These are phyloP conservation scores for Pueraria montana DNA, from an alignment of 306 rosid genomes.

Conservation along the genomic window DNA sequence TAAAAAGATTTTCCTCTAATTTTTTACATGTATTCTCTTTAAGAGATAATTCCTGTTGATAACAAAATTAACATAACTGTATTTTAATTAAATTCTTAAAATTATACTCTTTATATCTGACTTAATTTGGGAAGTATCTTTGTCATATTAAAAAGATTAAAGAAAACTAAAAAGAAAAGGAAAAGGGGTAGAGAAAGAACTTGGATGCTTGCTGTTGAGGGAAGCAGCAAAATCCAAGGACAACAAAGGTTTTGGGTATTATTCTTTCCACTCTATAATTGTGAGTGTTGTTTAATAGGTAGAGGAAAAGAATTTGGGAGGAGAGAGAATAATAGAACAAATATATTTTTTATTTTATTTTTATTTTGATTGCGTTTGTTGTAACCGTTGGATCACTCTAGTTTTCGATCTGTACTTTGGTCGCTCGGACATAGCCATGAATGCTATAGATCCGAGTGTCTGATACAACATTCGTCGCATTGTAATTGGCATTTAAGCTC, in stretches of 20 bases:
- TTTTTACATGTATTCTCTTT: too few relatives aligned
- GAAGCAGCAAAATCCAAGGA: conserved; percentile 64
- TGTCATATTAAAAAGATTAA: neutral
- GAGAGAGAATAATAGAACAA: conserved; percentile 55
- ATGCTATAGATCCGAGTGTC: conserved; percentile 75
- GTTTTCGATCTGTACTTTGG: conserved; percentile 62
- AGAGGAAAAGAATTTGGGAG: neutral
- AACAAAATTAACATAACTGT: neutral
- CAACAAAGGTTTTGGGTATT: conserved; percentile 42
- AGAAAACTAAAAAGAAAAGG: neutral
- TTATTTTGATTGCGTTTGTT: conserved; percentile 36
- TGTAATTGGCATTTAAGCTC: conserved; percentile 49
- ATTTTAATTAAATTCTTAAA: neutral
- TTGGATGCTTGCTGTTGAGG: conserved; percentile 64
- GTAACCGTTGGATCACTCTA: conserved; percentile 60
- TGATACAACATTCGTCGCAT: conserved; percentile 54
- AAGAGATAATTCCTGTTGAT: too few relatives aligned
- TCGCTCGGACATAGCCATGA: conserved; percentile 50
- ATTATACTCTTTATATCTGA: neutral
- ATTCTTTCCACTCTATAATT: conserved; percentile 51
- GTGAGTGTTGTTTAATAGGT: conserved; percentile 15
- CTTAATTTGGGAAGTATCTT: neutral
- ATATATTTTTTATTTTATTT: neutral
- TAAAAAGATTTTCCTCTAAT: too few relatives aligned
- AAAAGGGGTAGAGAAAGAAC: conserved; percentile 40